These are phyloP conservation scores for Penicillium herquei DNA, from an alignment of 495 filamentous ascomycete genomes.

Conservation along the genomic window DNA sequence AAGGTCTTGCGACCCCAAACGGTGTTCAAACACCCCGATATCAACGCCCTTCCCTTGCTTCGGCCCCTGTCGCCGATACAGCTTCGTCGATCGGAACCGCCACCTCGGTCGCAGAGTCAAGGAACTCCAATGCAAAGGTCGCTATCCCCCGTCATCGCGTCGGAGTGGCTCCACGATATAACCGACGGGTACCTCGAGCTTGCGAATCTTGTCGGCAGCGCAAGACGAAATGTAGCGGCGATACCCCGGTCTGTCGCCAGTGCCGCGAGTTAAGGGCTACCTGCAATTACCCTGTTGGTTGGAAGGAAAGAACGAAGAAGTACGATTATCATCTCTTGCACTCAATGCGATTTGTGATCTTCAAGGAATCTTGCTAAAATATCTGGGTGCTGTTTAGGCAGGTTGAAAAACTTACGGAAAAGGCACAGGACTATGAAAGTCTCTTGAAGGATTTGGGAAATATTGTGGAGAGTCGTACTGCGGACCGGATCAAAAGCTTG, in stretches of 20 bases:
- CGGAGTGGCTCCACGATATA: conserved; percentile 33
- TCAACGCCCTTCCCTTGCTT: background rate
- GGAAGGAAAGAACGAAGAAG: conserved; percentile 58
- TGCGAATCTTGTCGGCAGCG: conserved; percentile 73
- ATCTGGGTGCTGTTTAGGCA: conserved; percentile 23
- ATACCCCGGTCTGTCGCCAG: conserved; percentile 56
- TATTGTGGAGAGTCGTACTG: conserved; percentile 31
- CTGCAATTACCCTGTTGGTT: conserved; percentile 57
- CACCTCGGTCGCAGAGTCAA: conserved; percentile 7
- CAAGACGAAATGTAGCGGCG: conserved; percentile 63
- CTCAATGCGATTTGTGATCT: background rate
- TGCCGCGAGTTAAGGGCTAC: conserved; percentile 50
- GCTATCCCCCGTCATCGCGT: conserved; percentile 46
- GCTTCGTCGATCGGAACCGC: conserved; percentile 2
- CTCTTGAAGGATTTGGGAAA: conserved; percentile 40
- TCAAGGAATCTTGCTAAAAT: conserved; percentile 2
- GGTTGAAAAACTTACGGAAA: conserved; percentile 44
- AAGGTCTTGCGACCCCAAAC: background rate
- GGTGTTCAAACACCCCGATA: background rate
- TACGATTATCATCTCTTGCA: conserved; percentile 21
- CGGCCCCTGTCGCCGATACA: conserved; percentile 9
- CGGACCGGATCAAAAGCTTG: conserved; percentile 36
- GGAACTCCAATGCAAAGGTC: conserved; percentile 36
- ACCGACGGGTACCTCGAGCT: conserved; percentile 51
- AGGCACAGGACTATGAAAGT: conserved; percentile 50